Evolutionary conservation across 805 yeast species (phyloP).

Genomic region (Limtongia smithiae): DNA sequence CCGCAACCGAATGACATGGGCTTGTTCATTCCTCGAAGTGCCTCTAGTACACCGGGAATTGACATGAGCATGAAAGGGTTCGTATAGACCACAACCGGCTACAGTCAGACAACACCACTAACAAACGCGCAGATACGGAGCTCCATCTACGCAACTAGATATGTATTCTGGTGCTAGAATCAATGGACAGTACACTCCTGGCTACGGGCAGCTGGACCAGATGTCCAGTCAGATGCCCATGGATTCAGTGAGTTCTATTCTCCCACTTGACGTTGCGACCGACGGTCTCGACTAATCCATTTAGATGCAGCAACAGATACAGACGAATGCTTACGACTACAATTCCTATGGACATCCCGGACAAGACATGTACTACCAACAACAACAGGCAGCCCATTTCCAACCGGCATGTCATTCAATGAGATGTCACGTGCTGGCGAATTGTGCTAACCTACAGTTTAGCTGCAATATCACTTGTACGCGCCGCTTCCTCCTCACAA

Average conservation of each 20-base stretch:
- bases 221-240: slow-evolving; percentile 7
- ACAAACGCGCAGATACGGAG: no score
- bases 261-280: background rate
- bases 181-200: slow-evolving; percentile 11
- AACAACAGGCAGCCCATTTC: slow-evolving; percentile 30
- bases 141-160: no score
- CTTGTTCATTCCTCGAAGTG: slow-evolving; percentile 37
- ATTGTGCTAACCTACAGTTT: background rate
- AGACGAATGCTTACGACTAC: slow-evolving; percentile 15
- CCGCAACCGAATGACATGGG: slow-evolving; percentile 30
- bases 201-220: slow-evolving; percentile 6
- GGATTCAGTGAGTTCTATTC: slow-evolving; percentile 6
- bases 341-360: slow-evolving; percentile 6
- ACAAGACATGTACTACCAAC: slow-evolving; percentile 33
- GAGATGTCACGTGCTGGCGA: no score
- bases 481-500: slow-evolving; percentile 83
- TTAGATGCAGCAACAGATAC: slow-evolving; percentile 2
- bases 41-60: slow-evolving; percentile 13
- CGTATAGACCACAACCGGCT: no score
- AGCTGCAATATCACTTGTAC: slow-evolving; percentile 75
- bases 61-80: slow-evolving; percentile 1
- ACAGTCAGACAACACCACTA: no score
- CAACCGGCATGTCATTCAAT: slow-evolving; percentile 25
- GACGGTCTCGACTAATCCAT: background rate
- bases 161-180: slow-evolving; percentile 4